These are phyloP conservation scores for Acanthamoeba lenticulata DNA, from an alignment of 208 protist species.

Conservation along the genomic window DNA sequence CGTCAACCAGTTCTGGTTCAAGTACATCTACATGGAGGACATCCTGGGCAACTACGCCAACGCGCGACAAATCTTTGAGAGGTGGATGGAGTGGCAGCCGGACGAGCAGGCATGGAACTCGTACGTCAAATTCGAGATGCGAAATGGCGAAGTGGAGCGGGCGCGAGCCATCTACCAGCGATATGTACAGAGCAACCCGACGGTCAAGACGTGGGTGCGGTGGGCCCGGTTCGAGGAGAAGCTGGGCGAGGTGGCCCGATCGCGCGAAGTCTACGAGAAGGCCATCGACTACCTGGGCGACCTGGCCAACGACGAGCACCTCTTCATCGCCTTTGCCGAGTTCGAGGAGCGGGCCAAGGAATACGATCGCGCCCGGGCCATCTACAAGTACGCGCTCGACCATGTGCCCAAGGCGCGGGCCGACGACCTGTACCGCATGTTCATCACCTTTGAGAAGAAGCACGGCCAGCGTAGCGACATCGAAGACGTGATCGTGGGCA, in stretches of 20 bases:
- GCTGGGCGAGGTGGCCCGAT: conserved; percentile 63
- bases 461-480: conserved; percentile 87
- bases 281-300: conserved; percentile 80
- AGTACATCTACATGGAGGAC: conserved; percentile 96
- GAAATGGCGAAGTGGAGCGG: conserved; percentile 83
- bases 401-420: conserved; percentile 86
- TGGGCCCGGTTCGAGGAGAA: conserved; percentile 91
- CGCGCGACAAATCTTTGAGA: conserved; percentile 94
- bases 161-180: conserved; percentile 83
- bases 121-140: conserved; percentile 94
- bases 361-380: conserved; percentile 87
- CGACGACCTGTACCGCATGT: conserved; percentile 86
- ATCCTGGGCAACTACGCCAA: conserved; percentile 92
- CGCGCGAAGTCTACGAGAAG: conserved; percentile 76
- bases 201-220: conserved; percentile 90
- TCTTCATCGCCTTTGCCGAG: conserved; percentile 91
- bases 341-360: conserved; percentile 90
- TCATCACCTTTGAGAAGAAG: conserved; percentile 91
- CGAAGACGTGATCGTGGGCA: conserved; percentile 91
- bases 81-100: conserved; percentile 95
- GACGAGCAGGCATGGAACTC: conserved; percentile 92
- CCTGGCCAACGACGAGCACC: conserved; percentile 78
- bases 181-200: conserved; percentile 69
- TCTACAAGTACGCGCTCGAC: conserved; percentile 93
- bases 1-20: conserved; percentile 95